phyloP scores from a whole-genome alignment of 169 alveolate species.

The Plasmodium inui region DNA sequence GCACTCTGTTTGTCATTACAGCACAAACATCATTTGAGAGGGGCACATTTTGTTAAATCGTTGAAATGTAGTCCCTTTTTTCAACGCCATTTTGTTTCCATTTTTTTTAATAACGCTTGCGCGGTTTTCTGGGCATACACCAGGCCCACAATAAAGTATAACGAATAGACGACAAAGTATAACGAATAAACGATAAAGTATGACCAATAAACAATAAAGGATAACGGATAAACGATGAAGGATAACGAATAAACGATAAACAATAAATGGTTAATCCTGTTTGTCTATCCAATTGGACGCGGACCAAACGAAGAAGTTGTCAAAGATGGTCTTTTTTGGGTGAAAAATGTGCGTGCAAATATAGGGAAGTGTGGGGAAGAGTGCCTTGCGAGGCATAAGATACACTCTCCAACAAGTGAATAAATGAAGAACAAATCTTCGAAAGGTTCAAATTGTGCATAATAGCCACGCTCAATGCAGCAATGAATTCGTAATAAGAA shows the following conservation, averaged over 20 bases:
- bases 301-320: background rate
- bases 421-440: background rate
- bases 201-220: background rate
- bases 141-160: background rate
- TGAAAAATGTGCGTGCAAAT: background rate
- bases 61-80: background rate
- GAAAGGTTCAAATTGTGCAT: background rate
- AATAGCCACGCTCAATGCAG: background rate
- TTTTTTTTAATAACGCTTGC: background rate
- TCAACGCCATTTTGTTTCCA: background rate
- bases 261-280: background rate
- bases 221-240: background rate
- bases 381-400: background rate
- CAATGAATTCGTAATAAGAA: background rate
- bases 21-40: background rate
- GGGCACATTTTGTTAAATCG: background rate
- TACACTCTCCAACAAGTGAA: background rate
- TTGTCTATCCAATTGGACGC: background rate
- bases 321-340: background rate
- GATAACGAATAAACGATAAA: background rate
- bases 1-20: background rate
- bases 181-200: background rate
- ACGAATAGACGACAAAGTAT: too few relatives aligned
- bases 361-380: background rate
- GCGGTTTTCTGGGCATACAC: background rate